Percentiles rank a stretch among this genome's conserved stretches.
phyloP scores from a whole-genome alignment of 2,329 filamentous ascomycete genomes.

The Emydomyces testavorans region DNA sequence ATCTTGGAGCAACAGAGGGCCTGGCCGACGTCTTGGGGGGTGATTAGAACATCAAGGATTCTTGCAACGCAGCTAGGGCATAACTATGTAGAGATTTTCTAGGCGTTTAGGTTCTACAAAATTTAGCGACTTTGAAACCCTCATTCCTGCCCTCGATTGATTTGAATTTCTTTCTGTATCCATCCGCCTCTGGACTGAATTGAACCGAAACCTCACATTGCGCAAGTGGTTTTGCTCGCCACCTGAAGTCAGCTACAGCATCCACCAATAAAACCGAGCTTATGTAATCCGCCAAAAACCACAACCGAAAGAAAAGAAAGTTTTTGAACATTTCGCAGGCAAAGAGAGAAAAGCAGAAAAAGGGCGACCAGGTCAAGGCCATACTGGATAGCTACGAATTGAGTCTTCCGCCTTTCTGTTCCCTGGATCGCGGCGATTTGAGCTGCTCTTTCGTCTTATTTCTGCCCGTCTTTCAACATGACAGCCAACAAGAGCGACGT shows the following conservation, averaged over 20 bases:
- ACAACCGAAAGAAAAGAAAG: conserved; percentile 12
- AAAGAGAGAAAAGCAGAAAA: conserved; percentile 2
- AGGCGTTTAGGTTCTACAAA: not conserved
- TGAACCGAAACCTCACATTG: not conserved
- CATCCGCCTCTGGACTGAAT: not conserved
- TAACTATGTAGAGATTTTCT: not conserved
- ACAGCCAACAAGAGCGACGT: conserved; percentile 46
- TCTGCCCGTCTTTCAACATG: conserved; percentile 16
- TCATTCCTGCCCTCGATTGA: too few species aligned
- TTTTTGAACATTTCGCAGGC: conserved; percentile 11
- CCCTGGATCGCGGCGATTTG: not conserved
- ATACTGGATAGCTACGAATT: not conserved
- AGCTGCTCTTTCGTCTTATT: not conserved
- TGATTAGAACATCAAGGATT: conserved; percentile 17
- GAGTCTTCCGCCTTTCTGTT: not conserved
- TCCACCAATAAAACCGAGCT: not conserved
- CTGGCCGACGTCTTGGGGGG: conserved; percentile 33
- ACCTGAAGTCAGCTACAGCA: not conserved
- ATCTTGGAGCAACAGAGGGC: conserved; percentile 31
- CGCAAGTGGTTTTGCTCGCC: not conserved
- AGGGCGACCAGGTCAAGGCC: not conserved
- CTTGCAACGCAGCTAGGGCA: not conserved
- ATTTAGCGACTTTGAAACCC: too few species aligned
- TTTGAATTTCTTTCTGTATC: too few species aligned
- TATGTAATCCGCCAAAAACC: conserved; percentile 6